Base-by-base conservation (phyloP, 352 stramenopile genomes). In the Phytopythium aichiense region DNA sequence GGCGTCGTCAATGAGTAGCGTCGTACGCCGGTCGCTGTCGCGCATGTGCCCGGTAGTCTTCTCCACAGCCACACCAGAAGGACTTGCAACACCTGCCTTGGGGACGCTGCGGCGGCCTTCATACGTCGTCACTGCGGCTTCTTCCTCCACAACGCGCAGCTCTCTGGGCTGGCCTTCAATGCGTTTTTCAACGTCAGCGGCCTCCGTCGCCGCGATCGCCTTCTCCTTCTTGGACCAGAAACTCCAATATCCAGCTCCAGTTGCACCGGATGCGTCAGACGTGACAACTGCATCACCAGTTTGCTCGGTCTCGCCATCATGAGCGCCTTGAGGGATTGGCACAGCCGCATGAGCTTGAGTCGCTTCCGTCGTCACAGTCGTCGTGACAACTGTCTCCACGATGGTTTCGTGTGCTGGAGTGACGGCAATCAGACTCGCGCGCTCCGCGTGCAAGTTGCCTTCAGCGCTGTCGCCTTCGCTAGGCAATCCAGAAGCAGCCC, bases 1-100 rank as follows among this genome's bases (percentile, higher is more conserved):
- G n/a, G 59, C 49, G 0, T 61, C 63, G n/a, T 77, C 71, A 11
- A 73, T 73, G 0, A 76, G 31, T 45, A 68, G 56, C 0, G 68
- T 78, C 9, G 68, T 71, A 25, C 71, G 71, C 15, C 71, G 68
- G 31, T 78, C 65, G 51, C 65, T 76, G 1, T 72, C 68, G 18
- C 68, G 65, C 3, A 73, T 42, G 38, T 71, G 68, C 18, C 40
- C 62, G 4, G 28, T 42, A 9, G 31, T 7, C 18, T 55, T 59
- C 25, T 31, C 42, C 22, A 50, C 30, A 11, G 9, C 28, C 1
- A 54, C n/a, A 33, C 51, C 30, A 28, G 56, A 31, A 46, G 37
- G 20, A 31, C 15, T 56, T 1, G 56, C 31, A 22, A 20, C 31
- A 13, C 38, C 53, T 35, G 33, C 22, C 15, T 16, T 48, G 20